Base-by-base conservation (phyloP, 805 yeast genomes). In the Kodamaea hsintzibuensis region DNA sequence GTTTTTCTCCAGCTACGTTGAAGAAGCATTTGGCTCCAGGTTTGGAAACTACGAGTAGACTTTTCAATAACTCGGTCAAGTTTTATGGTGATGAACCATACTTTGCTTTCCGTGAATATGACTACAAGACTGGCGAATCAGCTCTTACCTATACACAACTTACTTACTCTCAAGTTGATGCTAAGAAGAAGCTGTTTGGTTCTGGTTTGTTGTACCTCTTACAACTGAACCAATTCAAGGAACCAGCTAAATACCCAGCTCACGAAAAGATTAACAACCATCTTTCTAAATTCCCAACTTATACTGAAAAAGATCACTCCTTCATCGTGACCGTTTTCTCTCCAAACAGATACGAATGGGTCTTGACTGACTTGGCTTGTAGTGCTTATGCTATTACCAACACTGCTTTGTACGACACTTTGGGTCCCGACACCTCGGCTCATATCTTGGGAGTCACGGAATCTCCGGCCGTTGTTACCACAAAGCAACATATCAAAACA, bases 401-500 rank as follows among this genome's bases (percentile, higher is more conserved):
- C 55, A 74, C 78, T 25, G 71, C 77, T 9, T 67, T 74, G 52
- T 74, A 74, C 56, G 78, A 73, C 55, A 73, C 78, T 37, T 67
- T 74, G 57, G 78, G 78, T 2, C 60, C 67, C 2, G 66, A 66
- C 35, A 62, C 74, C 13, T 64, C 77, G 0, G 63, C 63, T 50
- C 66, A 63, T 57, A 73, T 74, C 50, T 66, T 74, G 55, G 62
- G 60, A 14, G 58, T 63, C 54, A 71, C 78, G 16, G 64, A 69
- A 48, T 64, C 70, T 19, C 79, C 79, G 1, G 76, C 84, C 12
- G 72, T 86, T 37, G 73, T 85, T 16, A 73, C 82, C 47, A 77
- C 90, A 7, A 77, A 76, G 53, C 73, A 73, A 47, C 83, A 86
- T 59, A 65, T 86, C 53, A 66, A 68, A 30, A 69, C 64, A n/a